Evolutionary conservation across 2,329 filamentous ascomycete genomes (phyloP).

Genomic region (Decorospora gaudefroyi): DNA sequence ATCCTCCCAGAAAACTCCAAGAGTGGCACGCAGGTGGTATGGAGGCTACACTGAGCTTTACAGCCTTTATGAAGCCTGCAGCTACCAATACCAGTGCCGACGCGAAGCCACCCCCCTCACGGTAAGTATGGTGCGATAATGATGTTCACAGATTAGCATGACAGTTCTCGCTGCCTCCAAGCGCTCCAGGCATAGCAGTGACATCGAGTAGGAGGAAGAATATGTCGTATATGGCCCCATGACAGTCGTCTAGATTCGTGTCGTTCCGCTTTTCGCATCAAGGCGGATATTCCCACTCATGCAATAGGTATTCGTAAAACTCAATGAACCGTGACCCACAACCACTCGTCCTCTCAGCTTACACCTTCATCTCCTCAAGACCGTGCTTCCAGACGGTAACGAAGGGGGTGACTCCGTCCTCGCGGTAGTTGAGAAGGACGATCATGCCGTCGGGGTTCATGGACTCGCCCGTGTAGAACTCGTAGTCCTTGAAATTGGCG

Average conservation of each 20-base stretch:
- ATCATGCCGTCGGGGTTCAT: conserved; percentile 96
- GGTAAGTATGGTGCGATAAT: not conserved
- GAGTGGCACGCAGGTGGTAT: no score
- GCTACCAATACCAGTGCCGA: no score
- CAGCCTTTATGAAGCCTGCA: no score
- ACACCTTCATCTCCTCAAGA: conserved; percentile 87
- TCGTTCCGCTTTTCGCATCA: conserved; percentile 39
- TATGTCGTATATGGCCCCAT: conserved; percentile 20
- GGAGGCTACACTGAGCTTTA: no score
- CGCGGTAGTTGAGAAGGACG: conserved; percentile 94
- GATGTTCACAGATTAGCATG: no score
- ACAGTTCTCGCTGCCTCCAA: not conserved
- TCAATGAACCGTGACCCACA: conserved; percentile 36
- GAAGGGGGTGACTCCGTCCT: conserved; percentile 90
- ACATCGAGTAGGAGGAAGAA: conserved; percentile 2
- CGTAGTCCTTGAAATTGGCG: conserved; percentile 90
- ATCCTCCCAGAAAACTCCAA: no score
- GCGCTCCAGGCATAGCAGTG: not conserved
- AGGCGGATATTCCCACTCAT: conserved; percentile 44
- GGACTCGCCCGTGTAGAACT: conserved; percentile 89
- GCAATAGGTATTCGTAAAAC: conserved; percentile 47
- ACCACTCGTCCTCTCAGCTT: conserved; percentile 48
- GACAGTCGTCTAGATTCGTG: conserved; percentile 39
- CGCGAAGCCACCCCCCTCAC: not conserved
- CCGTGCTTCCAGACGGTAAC: conserved; percentile 96